Evolutionary conservation across 1,284 basidiomycete species (phyloP).

Genomic region (Papiliotrema terrestris): DNA sequence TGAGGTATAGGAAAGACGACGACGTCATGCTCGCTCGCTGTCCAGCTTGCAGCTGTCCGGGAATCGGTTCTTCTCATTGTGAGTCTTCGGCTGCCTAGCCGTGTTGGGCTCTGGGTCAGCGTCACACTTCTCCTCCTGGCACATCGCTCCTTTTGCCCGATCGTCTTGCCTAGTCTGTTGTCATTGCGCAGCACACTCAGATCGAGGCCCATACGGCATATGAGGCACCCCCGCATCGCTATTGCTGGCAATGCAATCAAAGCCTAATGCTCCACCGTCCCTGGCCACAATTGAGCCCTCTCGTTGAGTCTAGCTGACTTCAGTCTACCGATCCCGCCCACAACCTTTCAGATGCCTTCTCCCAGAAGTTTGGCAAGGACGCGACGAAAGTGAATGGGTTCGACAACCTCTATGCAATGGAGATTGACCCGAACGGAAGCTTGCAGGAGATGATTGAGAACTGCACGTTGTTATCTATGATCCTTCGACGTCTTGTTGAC

Average conservation of each 20-base stretch:
- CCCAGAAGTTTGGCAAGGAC: conserved; percentile 98
- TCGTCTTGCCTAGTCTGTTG: too few species aligned
- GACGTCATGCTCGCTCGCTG: conserved; percentile 91
- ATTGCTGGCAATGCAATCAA: too few species aligned
- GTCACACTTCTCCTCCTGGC: too few species aligned
- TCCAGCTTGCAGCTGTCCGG: conserved; percentile 79
- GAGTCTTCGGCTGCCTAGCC: conserved; percentile 43
- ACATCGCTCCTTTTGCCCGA: too few species aligned
- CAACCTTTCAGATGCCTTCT: conserved; percentile 97
- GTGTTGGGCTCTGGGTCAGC: background rate
- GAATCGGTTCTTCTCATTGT: conserved; percentile 92
- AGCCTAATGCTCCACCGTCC: too few species aligned
- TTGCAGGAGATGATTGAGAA: conserved; percentile 99
- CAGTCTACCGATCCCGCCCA: conserved; percentile 98
- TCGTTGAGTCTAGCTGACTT: too few species aligned
- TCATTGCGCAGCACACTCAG: too few species aligned
- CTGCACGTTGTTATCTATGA: conserved; percentile 56
- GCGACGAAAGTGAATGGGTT: conserved; percentile 99
- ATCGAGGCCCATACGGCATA: too few species aligned
- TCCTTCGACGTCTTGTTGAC: conserved; percentile 60
- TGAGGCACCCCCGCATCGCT: too few species aligned
- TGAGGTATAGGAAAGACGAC: conserved; percentile 79
- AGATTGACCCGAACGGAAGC: conserved; percentile 95
- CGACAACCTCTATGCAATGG: conserved; percentile 96
- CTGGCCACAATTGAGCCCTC: too few species aligned